Base-by-base conservation (phyloP, 2,329 filamentous ascomycete species). In the Chrysoporthe deuterocubensis region DNA sequence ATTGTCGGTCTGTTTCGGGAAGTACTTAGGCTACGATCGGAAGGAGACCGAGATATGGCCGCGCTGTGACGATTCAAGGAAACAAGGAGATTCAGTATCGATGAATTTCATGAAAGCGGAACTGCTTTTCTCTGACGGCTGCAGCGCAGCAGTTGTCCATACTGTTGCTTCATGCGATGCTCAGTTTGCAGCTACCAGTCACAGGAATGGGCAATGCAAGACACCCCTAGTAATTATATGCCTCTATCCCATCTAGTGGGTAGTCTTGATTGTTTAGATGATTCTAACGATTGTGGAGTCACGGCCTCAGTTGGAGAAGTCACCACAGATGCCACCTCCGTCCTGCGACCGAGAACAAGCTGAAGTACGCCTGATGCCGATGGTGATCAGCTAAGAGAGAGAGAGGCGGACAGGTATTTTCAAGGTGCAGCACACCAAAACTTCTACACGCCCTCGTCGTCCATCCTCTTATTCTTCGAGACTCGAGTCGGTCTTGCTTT, bases 401-500 rank as follows among this genome's bases (percentile, higher is more conserved):
- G 4, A 57, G 34, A 18, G 8, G 40, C 4, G 16, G 7, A 26
- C 11, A 32, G 13, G 7, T 26, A 52, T 32, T 13, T 54, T 21
- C 50, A 54, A 54, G 50, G 21, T 54, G 34, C 6, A 34, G 34
- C 54, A 57, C 7, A 8, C 18, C 6, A n/a, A 57, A 57, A 40
- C 54, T 32, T 57, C 54, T 57, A 40, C 14, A 40, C 54, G 13
- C 26, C 16, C 21, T 26, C 34, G 26, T n/a, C 14, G 8, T 37
- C 54, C 4, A 40, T 37, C n/a, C 42, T 40, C 8, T 42, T 52
- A 67, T 18, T 61, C 65, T 8, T 40, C 42, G 6, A 40, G 37
- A 40, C 50, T 26, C 16, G 40, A 44, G n/a, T 60, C 66, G 11
- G 46, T 57, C 59, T 18, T 57, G 5, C 42, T 42, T 14, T 67